Base-by-base conservation (phyloP, 73 alveolate genomes). In the Paramecium biaurelia region DNA sequence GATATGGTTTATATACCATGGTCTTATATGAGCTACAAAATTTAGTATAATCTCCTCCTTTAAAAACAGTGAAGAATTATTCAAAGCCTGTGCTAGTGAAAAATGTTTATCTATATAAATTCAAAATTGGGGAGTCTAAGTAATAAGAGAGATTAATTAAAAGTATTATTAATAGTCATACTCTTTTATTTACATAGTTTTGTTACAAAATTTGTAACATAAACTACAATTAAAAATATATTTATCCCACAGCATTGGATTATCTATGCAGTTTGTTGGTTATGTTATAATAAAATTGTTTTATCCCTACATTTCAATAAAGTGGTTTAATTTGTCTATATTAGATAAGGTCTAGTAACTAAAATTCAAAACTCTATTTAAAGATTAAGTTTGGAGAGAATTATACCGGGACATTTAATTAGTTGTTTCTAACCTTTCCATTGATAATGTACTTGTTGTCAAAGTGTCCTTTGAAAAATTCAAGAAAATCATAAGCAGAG, bases 21-120 rank as follows among this genome's bases (percentile, higher is more conserved):
- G 84, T 30, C 84, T 26, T 26, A 63, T 63, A 32, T 63, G 84
- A 30, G 84, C 84, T 32, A 63, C 84, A 63, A 63, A n/a, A 63
- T 30, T 63, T 63, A 14, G 47, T 63, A 10, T 63, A 63, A 32
- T 63, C 47, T 12, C 84, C 84, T 3, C 84, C 84, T 32, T 24
- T 63, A 63, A 12, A 63, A 3, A 63, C 84, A 63, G 84, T 63
- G 10, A 63, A 63, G 26, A 63, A 63, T 63, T 63, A 63, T 30
- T 26, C 84, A 63, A 9, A 63, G 12, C 45, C 45, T 26, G 47
- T 63, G 84, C 84, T 63, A 11, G 84, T 63, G 12, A 63, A 63
- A 63, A 63, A 63, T 26, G 84, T 63, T n/a, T 63, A 63, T n/a
- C 84, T 63, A 26, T 63, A 63, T 32, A 63, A 30, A 63, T 63